Evolutionary conservation across 768 basidiomycete genomes (phyloP), one percentile per base, ranked within the genome.

Genomic region (Pleurotus eryngii): DNA sequence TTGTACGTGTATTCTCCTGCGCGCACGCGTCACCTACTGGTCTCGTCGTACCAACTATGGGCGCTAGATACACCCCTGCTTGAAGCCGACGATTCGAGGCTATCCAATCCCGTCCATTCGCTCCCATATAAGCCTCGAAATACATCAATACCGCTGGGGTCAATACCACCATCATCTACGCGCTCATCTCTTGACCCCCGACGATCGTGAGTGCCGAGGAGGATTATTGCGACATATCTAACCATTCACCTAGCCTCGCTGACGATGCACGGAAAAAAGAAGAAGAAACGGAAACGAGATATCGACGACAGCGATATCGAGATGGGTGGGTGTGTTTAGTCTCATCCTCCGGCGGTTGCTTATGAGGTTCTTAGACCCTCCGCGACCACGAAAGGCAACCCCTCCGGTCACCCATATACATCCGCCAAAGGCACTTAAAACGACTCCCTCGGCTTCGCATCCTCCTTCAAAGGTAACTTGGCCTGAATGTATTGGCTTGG

Each of bases 271-370:
- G 86, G 76, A 42, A 54, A 9, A 9, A 89, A 88, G 76, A 90
- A 89, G 74, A 90, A 91, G 74, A 92, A 92, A 67, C 88, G 90
- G 70, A 90, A 89, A 79, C 81, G 87, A 56, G 89, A 90, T 39
- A 75, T 79, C 7, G 84, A 81, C 39, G 85, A 84, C n/a, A 88
- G 86, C 61, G 90, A 91, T 61, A 69, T 74, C 30, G 89, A 91
- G 64, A 76, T 76, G 67, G 82, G 84, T 83, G 70, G 53, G 68
- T 26, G 17, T 35, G 20, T 22, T 20, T 7, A 15, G 20, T 27
- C 20, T 61, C 58, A 46, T 39, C 40, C 38, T 54, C 12, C 49
- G n/a, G 38, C 47, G 42, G 22, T 57, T 55, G 35, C 8, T 56
- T 58, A 46, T 54, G 51, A 5, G 53, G 30, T 58, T 39, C 46